Percentiles rank a stretch among this genome's conserved stretches.
Evolutionary conservation across 192 early-diverging fungal species (phyloP).

Genomic region (Lobosporangium transversale): DNA sequence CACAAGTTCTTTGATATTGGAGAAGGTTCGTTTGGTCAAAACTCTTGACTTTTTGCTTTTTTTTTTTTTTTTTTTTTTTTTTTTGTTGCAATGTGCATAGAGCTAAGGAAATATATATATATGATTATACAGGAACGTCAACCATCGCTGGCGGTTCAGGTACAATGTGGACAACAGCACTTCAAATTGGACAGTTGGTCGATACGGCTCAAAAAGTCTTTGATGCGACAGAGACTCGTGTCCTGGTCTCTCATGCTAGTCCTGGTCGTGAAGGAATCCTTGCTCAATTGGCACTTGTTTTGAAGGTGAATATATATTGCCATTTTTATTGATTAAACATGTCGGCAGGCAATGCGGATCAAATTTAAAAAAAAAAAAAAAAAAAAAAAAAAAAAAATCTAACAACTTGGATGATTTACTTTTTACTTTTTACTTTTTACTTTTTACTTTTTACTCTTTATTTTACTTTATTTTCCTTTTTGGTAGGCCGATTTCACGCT

Average conservation of each 20-base stretch:
- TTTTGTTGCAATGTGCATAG: too few species aligned
- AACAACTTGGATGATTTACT: too few species aligned
- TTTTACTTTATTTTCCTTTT: conserved; percentile 2
- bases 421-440: too few species aligned
- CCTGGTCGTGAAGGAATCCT: conserved; percentile 68
- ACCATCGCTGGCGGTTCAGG: conserved; percentile 71
- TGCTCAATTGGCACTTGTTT: conserved; percentile 61
- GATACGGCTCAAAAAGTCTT: conserved; percentile 64
- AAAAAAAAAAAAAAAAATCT: neutral
- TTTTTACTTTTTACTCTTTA: neutral
- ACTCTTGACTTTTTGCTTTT: neutral
- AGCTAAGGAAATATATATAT: too few species aligned
- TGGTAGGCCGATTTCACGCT: conserved; percentile 69
- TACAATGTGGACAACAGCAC: conserved; percentile 71
- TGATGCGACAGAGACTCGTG: conserved; percentile 65
- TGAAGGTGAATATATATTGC: conserved; percentile 52
- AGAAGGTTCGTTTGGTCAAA: conserved; percentile 48
- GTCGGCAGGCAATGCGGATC: neutral
- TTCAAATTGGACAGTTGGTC: conserved; percentile 70
- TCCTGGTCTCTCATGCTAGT: conserved; percentile 67
- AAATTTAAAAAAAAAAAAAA: conserved; percentile 1
- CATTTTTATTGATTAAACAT: neutral
- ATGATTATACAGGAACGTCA: conserved; percentile 59
- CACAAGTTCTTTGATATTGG: conserved; percentile 73
- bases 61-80: neutral